phyloP scores from a whole-genome alignment of 2,329 filamentous ascomycete genomes.

The Fusarium sulawesiense region DNA sequence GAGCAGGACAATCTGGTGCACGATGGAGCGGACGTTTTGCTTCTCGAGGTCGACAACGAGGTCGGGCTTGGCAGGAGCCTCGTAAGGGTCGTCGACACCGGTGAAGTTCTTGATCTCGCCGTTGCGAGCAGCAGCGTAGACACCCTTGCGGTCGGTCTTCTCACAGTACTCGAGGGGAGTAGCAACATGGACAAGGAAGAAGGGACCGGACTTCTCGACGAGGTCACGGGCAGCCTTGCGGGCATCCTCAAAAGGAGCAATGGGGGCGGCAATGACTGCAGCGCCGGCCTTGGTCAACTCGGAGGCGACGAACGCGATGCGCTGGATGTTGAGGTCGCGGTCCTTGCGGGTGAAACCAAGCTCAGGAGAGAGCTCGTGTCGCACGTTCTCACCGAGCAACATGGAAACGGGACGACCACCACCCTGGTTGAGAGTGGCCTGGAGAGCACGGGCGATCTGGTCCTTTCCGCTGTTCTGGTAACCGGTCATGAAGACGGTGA shows the following conservation, averaged over 20 bases:
- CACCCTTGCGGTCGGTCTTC: conserved; percentile 92
- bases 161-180: conserved; percentile 93
- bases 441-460: conserved; percentile 92
- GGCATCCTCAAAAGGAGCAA: conserved; percentile 88
- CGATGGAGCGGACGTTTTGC: conserved; percentile 89
- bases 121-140: conserved; percentile 84
- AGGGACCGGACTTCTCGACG: conserved; percentile 87
- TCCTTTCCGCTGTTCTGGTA: conserved; percentile 98
- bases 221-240: conserved; percentile 83
- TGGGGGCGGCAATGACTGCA: conserved; percentile 95
- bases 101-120: conserved; percentile 99
- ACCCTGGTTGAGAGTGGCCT: conserved; percentile 98
- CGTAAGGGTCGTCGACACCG: conserved; percentile 97
- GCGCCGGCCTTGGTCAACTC: conserved; percentile 94
- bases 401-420: conserved; percentile 94
- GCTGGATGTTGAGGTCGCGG: conserved; percentile 92
- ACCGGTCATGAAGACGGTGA: conserved; percentile 97
- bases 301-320: conserved; percentile 94
- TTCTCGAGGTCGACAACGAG: conserved; percentile 86
- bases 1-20: conserved; percentile 95
- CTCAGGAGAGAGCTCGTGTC: conserved; percentile 90
- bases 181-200: conserved; percentile 95
- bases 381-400: conserved; percentile 94
- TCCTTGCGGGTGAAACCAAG: conserved; percentile 95
- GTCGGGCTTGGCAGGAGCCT: conserved; percentile 83